These are phyloP conservation scores for Aspergillus japonicus DNA, from an alignment of 2,329 filamentous ascomycete species.

Conservation along the genomic window DNA sequence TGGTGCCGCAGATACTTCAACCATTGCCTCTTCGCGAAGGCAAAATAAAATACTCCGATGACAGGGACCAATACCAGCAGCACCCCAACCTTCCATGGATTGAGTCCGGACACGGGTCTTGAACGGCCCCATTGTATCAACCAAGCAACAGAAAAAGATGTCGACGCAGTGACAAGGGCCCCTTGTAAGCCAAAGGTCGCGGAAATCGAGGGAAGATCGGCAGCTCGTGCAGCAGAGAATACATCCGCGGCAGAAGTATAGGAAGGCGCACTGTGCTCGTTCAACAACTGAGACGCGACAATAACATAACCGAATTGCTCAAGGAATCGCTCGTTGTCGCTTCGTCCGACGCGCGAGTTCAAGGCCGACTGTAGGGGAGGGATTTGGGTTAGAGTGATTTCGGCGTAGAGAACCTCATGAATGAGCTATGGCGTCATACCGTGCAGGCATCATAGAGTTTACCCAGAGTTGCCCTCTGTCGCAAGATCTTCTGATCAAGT, in stretches of 20 bases:
- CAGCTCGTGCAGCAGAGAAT: conserved; percentile 29
- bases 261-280: conserved; percentile 53
- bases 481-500: conserved; percentile 38
- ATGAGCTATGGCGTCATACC: conserved; percentile 32
- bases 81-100: conserved; percentile 41
- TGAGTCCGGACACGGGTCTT: conserved; percentile 50
- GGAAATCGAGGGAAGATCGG: conserved; percentile 35
- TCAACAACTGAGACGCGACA: conserved; percentile 85
- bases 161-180: conserved; percentile 63
- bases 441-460: conserved; percentile 50
- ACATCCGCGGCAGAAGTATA: conserved; percentile 40
- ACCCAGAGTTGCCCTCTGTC: conserved; percentile 33
- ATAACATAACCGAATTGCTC: conserved; percentile 93
- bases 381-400: conserved; percentile 10
- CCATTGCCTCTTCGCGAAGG: conserved; percentile 76
- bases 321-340: conserved; percentile 80
- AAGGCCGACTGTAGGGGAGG: conserved; percentile 28
- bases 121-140: conserved; percentile 69
- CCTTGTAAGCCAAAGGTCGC: conserved; percentile 60
- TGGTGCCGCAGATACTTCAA: conserved; percentile 74
- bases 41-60: conserved; percentile 62
- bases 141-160: conserved; percentile 63
- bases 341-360: conserved; percentile 59
- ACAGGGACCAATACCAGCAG: conserved; percentile 49
- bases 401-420: not conserved